phyloP scores from a whole-genome alignment of 2,329 filamentous ascomycete species.

The Fusarium dimerum region DNA sequence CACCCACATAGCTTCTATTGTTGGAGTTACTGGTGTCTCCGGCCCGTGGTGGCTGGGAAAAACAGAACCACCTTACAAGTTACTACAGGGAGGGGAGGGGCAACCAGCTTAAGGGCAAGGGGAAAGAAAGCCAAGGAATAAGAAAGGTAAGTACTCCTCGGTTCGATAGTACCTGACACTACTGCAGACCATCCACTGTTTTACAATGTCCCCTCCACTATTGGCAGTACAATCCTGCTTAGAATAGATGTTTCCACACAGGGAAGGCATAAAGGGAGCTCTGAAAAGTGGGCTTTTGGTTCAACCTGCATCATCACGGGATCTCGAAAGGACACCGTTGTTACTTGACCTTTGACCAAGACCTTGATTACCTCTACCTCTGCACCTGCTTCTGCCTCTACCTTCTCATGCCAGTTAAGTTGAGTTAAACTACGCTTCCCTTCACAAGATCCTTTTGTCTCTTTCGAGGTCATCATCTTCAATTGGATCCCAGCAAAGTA shows the following conservation, averaged over 20 bases:
- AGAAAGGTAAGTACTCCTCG: background rate
- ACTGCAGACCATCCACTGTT: background rate
- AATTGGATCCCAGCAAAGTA: slow-evolving; percentile 29
- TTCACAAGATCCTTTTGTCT: slow-evolving; percentile 19
- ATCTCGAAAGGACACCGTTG: slow-evolving; percentile 43
- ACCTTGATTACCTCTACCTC: too few relatives aligned
- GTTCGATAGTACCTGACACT: slow-evolving; percentile 5
- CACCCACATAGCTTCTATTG: slow-evolving; percentile 18
- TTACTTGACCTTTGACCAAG: slow-evolving; percentile 4
- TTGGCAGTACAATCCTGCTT: slow-evolving; percentile 5
- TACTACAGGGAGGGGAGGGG: background rate
- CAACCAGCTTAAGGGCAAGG: too few relatives aligned
- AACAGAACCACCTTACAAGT: background rate
- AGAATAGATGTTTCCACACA: background rate
- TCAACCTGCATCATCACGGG: slow-evolving; percentile 34
- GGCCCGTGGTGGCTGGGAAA: slow-evolving; percentile 17
- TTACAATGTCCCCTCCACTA: background rate
- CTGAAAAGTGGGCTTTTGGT: slow-evolving; percentile 28
- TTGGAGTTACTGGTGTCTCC: slow-evolving; percentile 18
- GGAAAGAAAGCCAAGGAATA: too few relatives aligned
- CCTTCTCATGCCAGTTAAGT: too few relatives aligned
- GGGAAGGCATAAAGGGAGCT: slow-evolving; percentile 9
- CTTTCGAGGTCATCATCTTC: slow-evolving; percentile 33
- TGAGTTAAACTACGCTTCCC: too few relatives aligned
- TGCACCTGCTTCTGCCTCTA: too few relatives aligned